Conservation (phyloP, 2,329 filamentous ascomycete species). For the Zasmidium cellare region DNA sequence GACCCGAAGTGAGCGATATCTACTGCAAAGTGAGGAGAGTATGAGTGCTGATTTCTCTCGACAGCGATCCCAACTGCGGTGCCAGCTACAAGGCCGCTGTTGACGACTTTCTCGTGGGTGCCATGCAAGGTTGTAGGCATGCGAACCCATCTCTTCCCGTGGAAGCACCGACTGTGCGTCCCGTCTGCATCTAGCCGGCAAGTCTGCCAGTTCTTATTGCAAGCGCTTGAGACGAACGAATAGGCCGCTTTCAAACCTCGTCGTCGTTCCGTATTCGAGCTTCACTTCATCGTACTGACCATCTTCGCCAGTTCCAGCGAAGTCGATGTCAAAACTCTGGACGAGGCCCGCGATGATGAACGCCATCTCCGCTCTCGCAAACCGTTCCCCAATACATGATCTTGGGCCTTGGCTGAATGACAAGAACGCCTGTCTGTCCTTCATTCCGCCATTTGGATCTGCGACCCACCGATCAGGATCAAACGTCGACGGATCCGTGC, state of each 20-base stretch:
- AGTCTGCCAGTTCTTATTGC: no score
- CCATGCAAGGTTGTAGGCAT: slow-evolving; percentile 31
- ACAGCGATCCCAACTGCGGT: slow-evolving; percentile 51
- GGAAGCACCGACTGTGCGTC: not conserved
- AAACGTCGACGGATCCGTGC: no score
- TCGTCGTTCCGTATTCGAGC: no score
- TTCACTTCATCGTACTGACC: no score
- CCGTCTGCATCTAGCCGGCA: not conserved
- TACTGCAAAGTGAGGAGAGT: not conserved
- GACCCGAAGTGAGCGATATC: slow-evolving; percentile 41
- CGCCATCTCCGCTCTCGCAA: not conserved
- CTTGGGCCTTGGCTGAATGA: slow-evolving; percentile 1
- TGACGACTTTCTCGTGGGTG: slow-evolving; percentile 45
- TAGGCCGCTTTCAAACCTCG: no score
- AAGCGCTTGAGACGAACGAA: no score
- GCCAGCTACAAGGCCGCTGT: slow-evolving; percentile 45
- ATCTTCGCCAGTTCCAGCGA: no score
- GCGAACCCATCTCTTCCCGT: slow-evolving; percentile 27
- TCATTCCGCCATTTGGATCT: not conserved
- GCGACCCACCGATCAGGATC: no score
- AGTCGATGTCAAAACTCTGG: not conserved
- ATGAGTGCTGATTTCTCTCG: not conserved
- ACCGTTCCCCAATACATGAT: not conserved
- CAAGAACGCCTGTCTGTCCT: not conserved
- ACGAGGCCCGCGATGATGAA: not conserved